Evolutionary conservation across 192 early-diverging fungal genomes (phyloP), one percentile per base, ranked within the genome.

Genomic region (Coemansia biformis): DNA sequence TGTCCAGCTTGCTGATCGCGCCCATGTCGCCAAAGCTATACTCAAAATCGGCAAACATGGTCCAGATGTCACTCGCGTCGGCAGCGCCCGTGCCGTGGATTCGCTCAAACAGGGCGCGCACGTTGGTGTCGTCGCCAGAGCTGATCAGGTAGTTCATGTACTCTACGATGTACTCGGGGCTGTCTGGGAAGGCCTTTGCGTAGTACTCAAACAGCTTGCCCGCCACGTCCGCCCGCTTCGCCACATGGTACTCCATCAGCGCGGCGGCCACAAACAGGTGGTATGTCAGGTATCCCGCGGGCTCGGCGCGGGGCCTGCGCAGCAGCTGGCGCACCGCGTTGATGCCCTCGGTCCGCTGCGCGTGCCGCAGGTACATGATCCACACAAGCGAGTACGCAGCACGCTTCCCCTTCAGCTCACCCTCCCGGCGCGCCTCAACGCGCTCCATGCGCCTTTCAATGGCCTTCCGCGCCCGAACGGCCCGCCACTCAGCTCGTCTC

Each of bases 131-230:
- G 46, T 98, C 92, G 37, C 93, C 93, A 26, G 90, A 73, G 52
- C 83, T 75, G 44, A 93, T 89, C 34, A 98, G 75, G 51, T 87
- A 93, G 49, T 86, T 83, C 46, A 98, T 66, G 54, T 98, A 98
- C 40, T 88, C 75, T 31, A 76, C 49, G 33, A 93, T 81, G 68
- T 82, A 93, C 15, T 80, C 79, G 5, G 81, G 60, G 46, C 87
- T 79, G 38, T 88, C 84, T 5, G 76, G 75, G 71, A 90, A 91
- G 1, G 58, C 48, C 60, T 94, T 95, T 46, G 89, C 65, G 18
- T 88, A 91, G n/a, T 87, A 54, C 58, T 91, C 89, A 69, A 98
- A 95, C 31, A 98, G 84, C 47, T 86, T 87, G 26, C 86, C 88
- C 1, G 92, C 94, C 43, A 95, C 79, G 2, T 48, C 60, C 1